Evolutionary conservation across 306 rosid species (phyloP).

Genomic region (Castanopsis chinensis): DNA sequence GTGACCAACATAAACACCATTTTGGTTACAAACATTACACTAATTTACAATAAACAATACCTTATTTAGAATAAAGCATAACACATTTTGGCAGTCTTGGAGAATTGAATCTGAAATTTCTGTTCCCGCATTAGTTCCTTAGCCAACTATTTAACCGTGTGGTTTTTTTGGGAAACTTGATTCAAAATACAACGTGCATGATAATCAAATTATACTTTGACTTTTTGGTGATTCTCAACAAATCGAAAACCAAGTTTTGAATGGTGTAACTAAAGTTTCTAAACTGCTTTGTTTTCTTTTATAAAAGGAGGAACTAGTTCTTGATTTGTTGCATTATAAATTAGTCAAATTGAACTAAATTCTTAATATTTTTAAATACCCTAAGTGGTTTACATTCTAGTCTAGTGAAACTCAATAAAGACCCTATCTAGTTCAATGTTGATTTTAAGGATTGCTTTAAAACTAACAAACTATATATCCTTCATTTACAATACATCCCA

Average conservation of each 20-base stretch:
- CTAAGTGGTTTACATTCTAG: neutral
- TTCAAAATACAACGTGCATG: neutral
- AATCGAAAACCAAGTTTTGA: neutral
- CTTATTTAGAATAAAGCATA: neutral
- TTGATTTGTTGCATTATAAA: neutral
- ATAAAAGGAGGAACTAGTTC: neutral
- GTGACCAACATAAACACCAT: too few species aligned
- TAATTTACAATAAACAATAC: too few species aligned
- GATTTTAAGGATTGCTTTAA: neutral
- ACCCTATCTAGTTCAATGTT: neutral
- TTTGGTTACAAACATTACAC: too few species aligned
- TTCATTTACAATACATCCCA: neutral
- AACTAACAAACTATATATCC: neutral
- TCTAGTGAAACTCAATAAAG: neutral
- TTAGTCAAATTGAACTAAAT: neutral
- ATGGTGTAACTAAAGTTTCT: neutral
- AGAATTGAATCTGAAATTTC: neutral
- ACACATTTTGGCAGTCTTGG: neutral
- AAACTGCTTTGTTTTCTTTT: neutral
- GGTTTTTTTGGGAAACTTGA: neutral
- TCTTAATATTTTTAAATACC: neutral
- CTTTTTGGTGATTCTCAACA: neutral
- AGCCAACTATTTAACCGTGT: neutral
- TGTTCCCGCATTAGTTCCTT: neutral
- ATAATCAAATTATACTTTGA: neutral